Percentiles rank a stretch among this genome's conserved stretches.
phyloP scores from a whole-genome alignment of 371 early-diverging fungal species.

The Synchytrium microbalum region DNA sequence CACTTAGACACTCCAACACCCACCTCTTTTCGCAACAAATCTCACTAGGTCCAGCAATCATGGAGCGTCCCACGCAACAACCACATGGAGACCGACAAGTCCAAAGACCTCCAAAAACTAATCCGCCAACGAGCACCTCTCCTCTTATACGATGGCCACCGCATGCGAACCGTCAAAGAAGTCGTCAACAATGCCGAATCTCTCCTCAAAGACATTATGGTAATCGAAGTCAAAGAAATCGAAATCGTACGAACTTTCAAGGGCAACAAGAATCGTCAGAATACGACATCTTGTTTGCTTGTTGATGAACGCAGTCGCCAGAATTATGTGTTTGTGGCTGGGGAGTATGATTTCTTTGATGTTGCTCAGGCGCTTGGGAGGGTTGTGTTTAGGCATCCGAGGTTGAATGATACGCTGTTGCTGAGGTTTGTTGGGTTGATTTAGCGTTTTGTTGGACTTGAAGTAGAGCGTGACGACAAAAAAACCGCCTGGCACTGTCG shows the following conservation, averaged over 20 bases:
- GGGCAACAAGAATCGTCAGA: constrained; percentile 45
- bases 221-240: constrained; percentile 47
- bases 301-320: constrained; percentile 27
- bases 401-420: no score
- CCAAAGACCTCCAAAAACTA: constrained; percentile 50
- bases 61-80: no score
- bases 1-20: no score
- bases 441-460: not conserved
- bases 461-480: not conserved
- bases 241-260: constrained; percentile 57
- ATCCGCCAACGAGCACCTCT: constrained; percentile 74
- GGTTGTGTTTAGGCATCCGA: constrained; percentile 30
- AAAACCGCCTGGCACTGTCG: constrained; percentile 32
- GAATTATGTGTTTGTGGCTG: constrained; percentile 54
- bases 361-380: no score
- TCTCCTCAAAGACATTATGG: constrained; percentile 33
- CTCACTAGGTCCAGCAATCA: not conserved
- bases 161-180: constrained; percentile 27
- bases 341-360: constrained; percentile 68
- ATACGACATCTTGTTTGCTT: constrained; percentile 58
- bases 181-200: constrained; percentile 24
- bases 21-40: no score
- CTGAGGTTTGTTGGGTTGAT: no score
- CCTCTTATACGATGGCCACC: constrained; percentile 54
- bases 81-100: constrained; percentile 41